Evolutionary conservation across 495 filamentous ascomycete species (phyloP).

Genomic region (Aspergillus mulundensis): DNA sequence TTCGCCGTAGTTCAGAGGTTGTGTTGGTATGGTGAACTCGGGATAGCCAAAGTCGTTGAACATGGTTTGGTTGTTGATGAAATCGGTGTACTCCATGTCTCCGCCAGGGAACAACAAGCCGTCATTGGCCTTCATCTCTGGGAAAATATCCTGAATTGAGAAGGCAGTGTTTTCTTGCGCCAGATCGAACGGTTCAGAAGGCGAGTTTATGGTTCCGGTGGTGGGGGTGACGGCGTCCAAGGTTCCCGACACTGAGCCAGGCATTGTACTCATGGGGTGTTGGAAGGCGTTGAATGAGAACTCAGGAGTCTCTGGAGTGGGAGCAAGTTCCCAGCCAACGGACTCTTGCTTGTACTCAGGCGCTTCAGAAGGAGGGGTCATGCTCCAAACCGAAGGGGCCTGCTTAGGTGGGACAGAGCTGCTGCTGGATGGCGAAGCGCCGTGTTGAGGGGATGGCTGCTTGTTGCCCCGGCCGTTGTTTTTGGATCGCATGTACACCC

Average conservation of each 20-base stretch:
- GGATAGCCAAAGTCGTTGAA: slow-evolving; percentile 11
- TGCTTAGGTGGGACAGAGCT: slow-evolving; percentile 5
- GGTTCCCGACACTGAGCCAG: slow-evolving; percentile 6
- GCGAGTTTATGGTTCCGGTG: slow-evolving; percentile 11
- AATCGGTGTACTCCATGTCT: slow-evolving; percentile 11
- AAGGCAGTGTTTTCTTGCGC: slow-evolving; percentile 4
- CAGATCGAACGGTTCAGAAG: slow-evolving; percentile 10
- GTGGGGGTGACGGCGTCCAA: slow-evolving; percentile 10
- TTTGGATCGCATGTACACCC: slow-evolving; percentile 86
- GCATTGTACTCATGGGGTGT: slow-evolving; percentile 5
- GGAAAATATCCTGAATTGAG: slow-evolving; percentile 12
- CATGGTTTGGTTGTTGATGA: slow-evolving; percentile 8
- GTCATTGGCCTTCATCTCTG: slow-evolving; percentile 12
- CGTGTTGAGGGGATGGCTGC: slow-evolving; percentile 9
- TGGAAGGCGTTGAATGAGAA: slow-evolving; percentile 13
- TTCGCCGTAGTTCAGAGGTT: slow-evolving; percentile 9
- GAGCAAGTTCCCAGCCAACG: slow-evolving; percentile 2
- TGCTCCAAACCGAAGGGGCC: slow-evolving; percentile 3
- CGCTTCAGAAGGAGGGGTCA: slow-evolving; percentile 8
- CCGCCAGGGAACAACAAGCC: slow-evolving; percentile 9
- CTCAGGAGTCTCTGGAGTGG: slow-evolving; percentile 9
- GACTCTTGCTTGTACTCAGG: slow-evolving; percentile 9
- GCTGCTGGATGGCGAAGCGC: slow-evolving; percentile 4
- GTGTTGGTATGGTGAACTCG: slow-evolving; percentile 8
- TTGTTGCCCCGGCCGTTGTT: slow-evolving; percentile 56